Percentiles rank a stretch among this genome's conserved stretches.
phyloP scores from a whole-genome alignment of 805 yeast genomes.

The Yueomyces sinensis region DNA sequence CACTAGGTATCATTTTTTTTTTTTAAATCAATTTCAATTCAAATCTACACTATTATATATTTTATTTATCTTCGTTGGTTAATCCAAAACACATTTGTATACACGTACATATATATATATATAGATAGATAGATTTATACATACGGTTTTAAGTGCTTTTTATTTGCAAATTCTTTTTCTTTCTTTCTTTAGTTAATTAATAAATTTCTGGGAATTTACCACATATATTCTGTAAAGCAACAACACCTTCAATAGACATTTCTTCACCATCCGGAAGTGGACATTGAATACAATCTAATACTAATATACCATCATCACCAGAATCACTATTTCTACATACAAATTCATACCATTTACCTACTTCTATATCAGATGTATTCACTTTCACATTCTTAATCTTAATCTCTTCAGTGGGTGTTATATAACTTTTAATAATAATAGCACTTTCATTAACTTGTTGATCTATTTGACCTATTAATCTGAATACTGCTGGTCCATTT shows the following conservation, averaged over 20 bases:
- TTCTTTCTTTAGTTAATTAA: constrained; percentile 1
- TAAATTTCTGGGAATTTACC: constrained; percentile 22
- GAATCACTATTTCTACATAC: constrained; percentile 22
- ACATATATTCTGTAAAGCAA: constrained; percentile 18
- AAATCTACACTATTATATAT: too few relatives aligned
- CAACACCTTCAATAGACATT: constrained; percentile 22
- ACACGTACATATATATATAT: too few relatives aligned
- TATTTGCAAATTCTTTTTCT: background rate
- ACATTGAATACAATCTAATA: constrained; percentile 23
- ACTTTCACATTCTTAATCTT: constrained; percentile 18
- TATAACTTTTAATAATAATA: constrained; percentile 16
- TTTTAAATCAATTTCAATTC: too few relatives aligned
- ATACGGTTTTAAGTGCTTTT: too few relatives aligned
- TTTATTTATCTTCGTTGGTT: too few relatives aligned
- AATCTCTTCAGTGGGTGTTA: constrained; percentile 16
- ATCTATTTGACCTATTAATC: constrained; percentile 22
- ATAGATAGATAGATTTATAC: too few relatives aligned
- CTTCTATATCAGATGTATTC: constrained; percentile 13
- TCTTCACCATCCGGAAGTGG: constrained; percentile 15
- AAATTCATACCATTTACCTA: constrained; percentile 24
- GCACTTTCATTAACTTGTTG: constrained; percentile 19
- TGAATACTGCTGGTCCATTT: constrained; percentile 16
- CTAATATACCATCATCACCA: constrained; percentile 22
- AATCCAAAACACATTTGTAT: too few relatives aligned
- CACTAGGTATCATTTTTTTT: too few relatives aligned